phyloP scores from a whole-genome alignment of 371 early-diverging fungal genomes.

The Cokeromyces recurvatus region DNA sequence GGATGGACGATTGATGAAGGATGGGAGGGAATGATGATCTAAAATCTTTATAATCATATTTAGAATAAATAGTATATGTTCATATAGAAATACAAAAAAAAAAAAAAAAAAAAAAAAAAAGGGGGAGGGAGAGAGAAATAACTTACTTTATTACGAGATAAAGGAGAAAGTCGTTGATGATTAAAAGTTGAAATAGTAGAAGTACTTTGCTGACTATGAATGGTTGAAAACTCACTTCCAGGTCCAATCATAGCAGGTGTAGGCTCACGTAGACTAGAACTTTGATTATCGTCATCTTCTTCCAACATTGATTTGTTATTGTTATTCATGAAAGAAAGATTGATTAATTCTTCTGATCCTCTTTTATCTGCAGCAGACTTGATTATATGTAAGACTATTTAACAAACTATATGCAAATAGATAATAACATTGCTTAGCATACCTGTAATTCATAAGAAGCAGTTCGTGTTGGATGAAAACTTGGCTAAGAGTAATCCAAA shows the following conservation, averaged over 20 bases:
- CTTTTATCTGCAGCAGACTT: constrained; percentile 3
- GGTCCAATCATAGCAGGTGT: constrained; percentile 16
- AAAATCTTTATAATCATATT: no score
- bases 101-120: no score
- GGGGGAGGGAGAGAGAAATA: no score
- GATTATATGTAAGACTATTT: no score
- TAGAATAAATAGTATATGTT: no score
- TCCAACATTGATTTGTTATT: not conserved
- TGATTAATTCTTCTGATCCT: not conserved
- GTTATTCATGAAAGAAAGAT: not conserved
- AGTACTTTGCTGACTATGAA: constrained; percentile 9
- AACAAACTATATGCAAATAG: not conserved
- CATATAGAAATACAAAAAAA: no score
- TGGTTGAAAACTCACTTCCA: constrained; percentile 8
- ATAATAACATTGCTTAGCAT: no score
- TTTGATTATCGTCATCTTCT: no score
- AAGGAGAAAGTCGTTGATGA: constrained; percentile 9
- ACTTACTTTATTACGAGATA: no score
- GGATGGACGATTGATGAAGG: no score
- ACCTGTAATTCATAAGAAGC: constrained; percentile 14
- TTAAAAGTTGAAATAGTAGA: constrained; percentile 10
- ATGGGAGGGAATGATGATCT: no score
- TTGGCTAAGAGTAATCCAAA: constrained; percentile 4
- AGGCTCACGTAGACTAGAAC: constrained; percentile 3
- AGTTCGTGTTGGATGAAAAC: constrained; percentile 15